A percentile compares a stretch with the other conserved stretches of the same genome.
These are phyloP conservation scores for Azolla pinnata DNA, from an alignment of 75 land plant species.

Conservation along the genomic window DNA sequence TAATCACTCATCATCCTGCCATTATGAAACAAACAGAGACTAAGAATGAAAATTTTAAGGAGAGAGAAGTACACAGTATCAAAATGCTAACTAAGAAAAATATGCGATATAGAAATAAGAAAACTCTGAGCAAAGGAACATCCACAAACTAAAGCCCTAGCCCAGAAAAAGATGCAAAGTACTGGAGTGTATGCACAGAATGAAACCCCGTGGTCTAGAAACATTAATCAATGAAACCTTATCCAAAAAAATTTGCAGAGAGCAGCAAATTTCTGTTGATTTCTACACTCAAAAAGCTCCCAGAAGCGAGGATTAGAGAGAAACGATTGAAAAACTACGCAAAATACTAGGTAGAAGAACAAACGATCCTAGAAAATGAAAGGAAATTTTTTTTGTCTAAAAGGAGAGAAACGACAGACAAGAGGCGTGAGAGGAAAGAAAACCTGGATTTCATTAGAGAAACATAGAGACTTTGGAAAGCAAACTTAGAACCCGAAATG, in stretches of 20 bases:
- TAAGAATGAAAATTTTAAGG: no score
- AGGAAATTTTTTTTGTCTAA: background rate
- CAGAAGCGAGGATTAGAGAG: no score
- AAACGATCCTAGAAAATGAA: background rate
- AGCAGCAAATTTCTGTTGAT: no score
- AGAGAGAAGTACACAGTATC: slow-evolving; percentile 1
- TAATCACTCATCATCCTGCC: slow-evolving; percentile 45
- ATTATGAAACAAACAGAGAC: no score
- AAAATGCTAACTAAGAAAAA: background rate
- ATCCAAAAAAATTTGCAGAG: no score
- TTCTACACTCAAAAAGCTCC: no score
- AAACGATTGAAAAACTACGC: no score
- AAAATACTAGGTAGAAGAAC: no score
- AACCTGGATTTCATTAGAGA: background rate
- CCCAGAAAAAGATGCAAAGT: no score
- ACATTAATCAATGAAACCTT: no score
- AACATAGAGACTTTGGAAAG: background rate
- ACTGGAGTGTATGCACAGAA: no score
- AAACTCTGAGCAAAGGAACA: background rate
- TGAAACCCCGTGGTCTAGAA: no score
- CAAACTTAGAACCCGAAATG: background rate
- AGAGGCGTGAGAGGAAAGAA: background rate
- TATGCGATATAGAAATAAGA: background rate
- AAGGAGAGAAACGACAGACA: background rate
- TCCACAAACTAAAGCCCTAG: background rate